Percentiles rank a stretch among this genome's conserved stretches.
These are phyloP conservation scores for Onygenales sp. DNA, from an alignment of 2,329 filamentous ascomycete species.

Conservation along the genomic window DNA sequence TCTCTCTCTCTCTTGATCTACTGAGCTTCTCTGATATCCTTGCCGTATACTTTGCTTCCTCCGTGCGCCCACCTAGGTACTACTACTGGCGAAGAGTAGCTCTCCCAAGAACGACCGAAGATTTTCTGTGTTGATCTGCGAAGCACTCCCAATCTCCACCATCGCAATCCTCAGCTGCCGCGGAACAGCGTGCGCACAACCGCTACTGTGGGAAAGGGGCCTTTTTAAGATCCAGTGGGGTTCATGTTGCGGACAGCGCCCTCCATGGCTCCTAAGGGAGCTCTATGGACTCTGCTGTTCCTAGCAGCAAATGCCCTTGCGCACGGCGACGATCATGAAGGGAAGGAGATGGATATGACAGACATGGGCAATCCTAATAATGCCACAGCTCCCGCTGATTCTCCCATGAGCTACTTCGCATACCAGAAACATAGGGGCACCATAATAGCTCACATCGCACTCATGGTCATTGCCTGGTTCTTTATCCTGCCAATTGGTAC, in stretches of 20 bases:
- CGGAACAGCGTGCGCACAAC: too few species aligned
- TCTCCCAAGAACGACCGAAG: too few species aligned
- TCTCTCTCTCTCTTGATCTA: too few species aligned
- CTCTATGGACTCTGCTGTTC: slow-evolving; percentile 16
- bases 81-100: too few species aligned
- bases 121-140: too few species aligned
- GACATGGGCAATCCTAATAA: slow-evolving; percentile 11
- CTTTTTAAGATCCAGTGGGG: neutral
- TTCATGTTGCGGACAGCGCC: slow-evolving; percentile 3
- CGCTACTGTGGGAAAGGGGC: neutral
- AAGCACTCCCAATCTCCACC: too few species aligned
- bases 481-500: slow-evolving; percentile 63
- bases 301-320: slow-evolving; percentile 22
- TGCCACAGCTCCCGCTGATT: slow-evolving; percentile 16
- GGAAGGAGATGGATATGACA: slow-evolving; percentile 23
- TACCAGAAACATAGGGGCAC: slow-evolving; percentile 29
- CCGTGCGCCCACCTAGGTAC: too few species aligned
- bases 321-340: slow-evolving; percentile 23
- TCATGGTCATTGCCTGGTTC: slow-evolving; percentile 65
- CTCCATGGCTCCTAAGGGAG: slow-evolving; percentile 1
- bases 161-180: too few species aligned
- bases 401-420: slow-evolving; percentile 33
- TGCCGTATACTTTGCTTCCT: too few species aligned
- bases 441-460: slow-evolving; percentile 60
- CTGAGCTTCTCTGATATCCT: too few species aligned